phyloP scores from a whole-genome alignment of 768 basidiomycete species.

The Solioccasus polychromus region DNA sequence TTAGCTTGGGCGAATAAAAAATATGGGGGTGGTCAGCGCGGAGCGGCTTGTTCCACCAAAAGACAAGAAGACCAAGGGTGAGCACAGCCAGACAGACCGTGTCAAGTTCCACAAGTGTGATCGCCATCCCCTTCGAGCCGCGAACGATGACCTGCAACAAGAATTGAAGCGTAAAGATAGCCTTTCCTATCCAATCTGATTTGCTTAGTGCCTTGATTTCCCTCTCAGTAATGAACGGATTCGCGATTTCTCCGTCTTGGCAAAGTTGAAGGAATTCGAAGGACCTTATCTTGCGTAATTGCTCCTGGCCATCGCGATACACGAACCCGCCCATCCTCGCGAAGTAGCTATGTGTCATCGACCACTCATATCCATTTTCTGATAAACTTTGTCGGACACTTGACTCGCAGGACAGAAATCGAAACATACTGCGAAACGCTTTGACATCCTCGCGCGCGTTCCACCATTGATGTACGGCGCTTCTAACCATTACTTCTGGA shows the following conservation, averaged over 20 bases:
- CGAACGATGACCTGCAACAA: neutral
- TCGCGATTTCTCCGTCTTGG: neutral
- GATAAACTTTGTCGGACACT: too few species aligned
- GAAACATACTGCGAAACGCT: constrained; percentile 1
- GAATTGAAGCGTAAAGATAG: neutral
- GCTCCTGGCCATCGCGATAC: neutral
- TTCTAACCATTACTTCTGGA: neutral
- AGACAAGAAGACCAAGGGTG: neutral
- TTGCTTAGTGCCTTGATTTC: neutral
- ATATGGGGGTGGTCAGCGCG: too few species aligned
- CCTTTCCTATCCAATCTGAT: neutral
- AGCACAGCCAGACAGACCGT: neutral
- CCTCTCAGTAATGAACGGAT: neutral
- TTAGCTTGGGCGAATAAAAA: too few species aligned
- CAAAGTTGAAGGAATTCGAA: neutral
- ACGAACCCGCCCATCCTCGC: constrained; percentile 2
- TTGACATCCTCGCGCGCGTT: neutral
- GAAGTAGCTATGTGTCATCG: constrained; percentile 4
- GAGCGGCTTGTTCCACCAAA: constrained; percentile 3
- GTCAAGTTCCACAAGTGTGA: constrained; percentile 4
- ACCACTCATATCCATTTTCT: constrained; percentile 2
- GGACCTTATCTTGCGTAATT: neutral
- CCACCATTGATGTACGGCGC: neutral
- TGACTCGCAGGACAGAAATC: neutral
- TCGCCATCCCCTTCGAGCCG: neutral